phyloP scores from a whole-genome alignment of 352 stramenopile genomes.

The Phytophthora pini region DNA sequence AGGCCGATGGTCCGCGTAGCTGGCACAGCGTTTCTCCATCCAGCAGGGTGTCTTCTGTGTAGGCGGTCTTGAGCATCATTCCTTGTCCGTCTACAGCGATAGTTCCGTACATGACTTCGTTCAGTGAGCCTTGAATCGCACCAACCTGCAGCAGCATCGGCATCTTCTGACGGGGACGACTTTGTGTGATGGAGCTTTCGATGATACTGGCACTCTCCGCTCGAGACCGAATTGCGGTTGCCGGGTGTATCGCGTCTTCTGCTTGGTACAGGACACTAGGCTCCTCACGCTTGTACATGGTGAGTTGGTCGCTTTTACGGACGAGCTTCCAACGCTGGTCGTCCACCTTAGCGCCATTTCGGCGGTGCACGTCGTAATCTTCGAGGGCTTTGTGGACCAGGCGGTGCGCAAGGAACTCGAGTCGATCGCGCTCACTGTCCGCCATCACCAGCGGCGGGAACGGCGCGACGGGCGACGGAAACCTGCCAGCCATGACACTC shows the following conservation, averaged over 20 bases:
- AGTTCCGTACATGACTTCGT: constrained; percentile 71
- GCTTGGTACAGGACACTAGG: constrained; percentile 16
- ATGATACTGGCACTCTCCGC: constrained; percentile 16
- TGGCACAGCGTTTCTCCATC: constrained; percentile 57
- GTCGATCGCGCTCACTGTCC: constrained; percentile 34
- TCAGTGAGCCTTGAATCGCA: constrained; percentile 43
- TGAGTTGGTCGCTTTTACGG: constrained; percentile 38
- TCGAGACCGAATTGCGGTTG: constrained; percentile 23
- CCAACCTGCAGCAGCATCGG: constrained; percentile 47
- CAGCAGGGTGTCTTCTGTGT: constrained; percentile 55
- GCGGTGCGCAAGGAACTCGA: constrained; percentile 37
- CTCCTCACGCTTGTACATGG: constrained; percentile 35
- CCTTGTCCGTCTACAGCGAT: constrained; percentile 46
- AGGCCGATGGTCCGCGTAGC: constrained; percentile 45
- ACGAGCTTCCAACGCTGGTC: constrained; percentile 36
- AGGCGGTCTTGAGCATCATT: constrained; percentile 57
- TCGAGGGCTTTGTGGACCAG: constrained; percentile 40
- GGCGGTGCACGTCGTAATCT: constrained; percentile 37
- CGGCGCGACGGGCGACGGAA: constrained; percentile 26
- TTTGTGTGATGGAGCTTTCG: constrained; percentile 15
- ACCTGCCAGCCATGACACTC: constrained; percentile 33
- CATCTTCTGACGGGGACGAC: constrained; percentile 38
- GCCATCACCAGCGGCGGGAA: constrained; percentile 40
- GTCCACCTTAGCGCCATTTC: constrained; percentile 28
- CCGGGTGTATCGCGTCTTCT: constrained; percentile 11